Base-by-base conservation (phyloP, 306 rosid species). In the Pachyrhizus erosus region DNA sequence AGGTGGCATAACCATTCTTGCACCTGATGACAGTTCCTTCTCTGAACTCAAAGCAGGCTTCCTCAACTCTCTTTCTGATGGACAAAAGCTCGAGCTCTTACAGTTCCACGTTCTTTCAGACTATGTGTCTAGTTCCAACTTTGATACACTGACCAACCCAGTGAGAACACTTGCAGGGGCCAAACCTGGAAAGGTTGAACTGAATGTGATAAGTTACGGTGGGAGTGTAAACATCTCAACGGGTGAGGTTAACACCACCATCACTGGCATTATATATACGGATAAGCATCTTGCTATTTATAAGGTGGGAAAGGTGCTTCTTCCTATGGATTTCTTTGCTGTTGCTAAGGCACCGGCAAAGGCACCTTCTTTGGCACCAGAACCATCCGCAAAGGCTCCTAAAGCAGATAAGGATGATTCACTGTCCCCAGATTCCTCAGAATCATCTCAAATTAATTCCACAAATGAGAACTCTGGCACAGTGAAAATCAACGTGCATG, bases 281-380 rank as follows among this genome's bases (percentile, higher is more conserved):
- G 97, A 92, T 65, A 86, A 83, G 40, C 92, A 67, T 71, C 91
- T 92, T 11, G 97, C 91, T 24, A 83, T 92, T 69, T 92, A 92
- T 11, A 89, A 92, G 65, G 80, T 89, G 13, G 94, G 82, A 2
- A 87, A 81, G 62, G 94, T 88, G 14, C 86, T 92, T 71, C 85
- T 86, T 66, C 94, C 97, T 9, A 55, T 55, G 7, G 91, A 87
- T 1, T 84, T 90, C 82, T 87, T 89, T 27, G 26, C 80, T 0
- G 84, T 83, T 34, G 76, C 93, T 0, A 76, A 79, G 49, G 87
- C 83, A 1, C 94, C 92, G 0, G 84, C 87, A 3, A 86, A 83
- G 5, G 65, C 80, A 0, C 90, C 91, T 0, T 62, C 88, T 4
- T 39, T 73, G 5, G 77, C 86, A 0, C 88, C 87, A 1, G 79